Evolutionary conservation across 345 rosid species (phyloP).

Genomic region (Eucalyptus regnans): DNA sequence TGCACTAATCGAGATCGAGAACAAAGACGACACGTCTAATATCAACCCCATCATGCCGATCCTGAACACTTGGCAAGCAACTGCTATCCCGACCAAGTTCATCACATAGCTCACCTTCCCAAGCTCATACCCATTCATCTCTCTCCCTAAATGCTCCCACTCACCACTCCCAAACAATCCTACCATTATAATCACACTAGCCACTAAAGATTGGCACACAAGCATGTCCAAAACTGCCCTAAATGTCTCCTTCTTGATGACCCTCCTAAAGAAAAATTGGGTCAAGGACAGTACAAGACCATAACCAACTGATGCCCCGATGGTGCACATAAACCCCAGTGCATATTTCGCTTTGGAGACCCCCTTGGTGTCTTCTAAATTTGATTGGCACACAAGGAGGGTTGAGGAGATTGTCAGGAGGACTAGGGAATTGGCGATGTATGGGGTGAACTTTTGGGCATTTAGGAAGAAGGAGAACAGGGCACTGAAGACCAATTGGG

Average conservation of each 20-base stretch:
- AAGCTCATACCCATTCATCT: slow-evolving; percentile 9
- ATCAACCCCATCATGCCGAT: slow-evolving; percentile 14
- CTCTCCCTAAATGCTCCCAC: slow-evolving; percentile 10
- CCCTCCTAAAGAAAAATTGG: slow-evolving; percentile 7
- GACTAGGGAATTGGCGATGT: slow-evolving; percentile 10
- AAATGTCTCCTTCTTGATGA: slow-evolving; percentile 4
- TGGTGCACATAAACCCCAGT: slow-evolving; percentile 25
- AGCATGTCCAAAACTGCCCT: slow-evolving; percentile 14
- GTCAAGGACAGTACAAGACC: slow-evolving; percentile 5
- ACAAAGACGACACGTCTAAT: slow-evolving; percentile 23
- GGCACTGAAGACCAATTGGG: slow-evolving; percentile 29
- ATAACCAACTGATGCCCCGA: slow-evolving; percentile 11
- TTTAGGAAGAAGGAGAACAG: slow-evolving; percentile 28
- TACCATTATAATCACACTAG: not conserved
- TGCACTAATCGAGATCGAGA: slow-evolving; percentile 7
- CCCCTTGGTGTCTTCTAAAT: not conserved
- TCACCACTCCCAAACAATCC: slow-evolving; percentile 35
- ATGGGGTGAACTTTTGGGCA: slow-evolving; percentile 23
- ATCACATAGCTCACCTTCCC: slow-evolving; percentile 24
- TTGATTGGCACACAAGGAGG: slow-evolving; percentile 13
- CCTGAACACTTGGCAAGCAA: slow-evolving; percentile 16
- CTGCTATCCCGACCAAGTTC: slow-evolving; percentile 11
- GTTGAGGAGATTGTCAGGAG: slow-evolving; percentile 29
- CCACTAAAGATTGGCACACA: slow-evolving; percentile 1
- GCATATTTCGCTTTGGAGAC: slow-evolving; percentile 2